Percentiles rank a stretch among this genome's conserved stretches.
These are phyloP conservation scores for Colletotrichum siamense DNA, from an alignment of 2,329 filamentous ascomycete genomes.

Conservation along the genomic window DNA sequence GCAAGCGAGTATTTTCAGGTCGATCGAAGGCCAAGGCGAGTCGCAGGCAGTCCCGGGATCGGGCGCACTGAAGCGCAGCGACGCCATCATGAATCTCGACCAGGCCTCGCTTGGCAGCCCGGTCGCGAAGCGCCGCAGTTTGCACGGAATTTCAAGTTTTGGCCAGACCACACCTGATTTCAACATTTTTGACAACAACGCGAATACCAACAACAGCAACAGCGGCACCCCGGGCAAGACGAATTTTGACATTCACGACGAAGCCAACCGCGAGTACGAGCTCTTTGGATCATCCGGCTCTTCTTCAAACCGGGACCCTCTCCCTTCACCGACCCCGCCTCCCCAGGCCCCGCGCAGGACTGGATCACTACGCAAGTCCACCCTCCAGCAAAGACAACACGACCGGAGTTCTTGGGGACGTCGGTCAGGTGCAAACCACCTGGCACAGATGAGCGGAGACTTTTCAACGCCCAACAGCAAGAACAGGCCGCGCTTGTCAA, in stretches of 20 bases:
- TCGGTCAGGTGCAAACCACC: slow-evolving; percentile 61
- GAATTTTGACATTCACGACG: slow-evolving; percentile 52
- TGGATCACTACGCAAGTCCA: slow-evolving; percentile 83
- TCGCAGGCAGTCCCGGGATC: slow-evolving; percentile 49
- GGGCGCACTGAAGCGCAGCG: slow-evolving; percentile 90
- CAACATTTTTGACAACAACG: slow-evolving; percentile 75
- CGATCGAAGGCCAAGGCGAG: slow-evolving; percentile 57
- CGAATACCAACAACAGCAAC: slow-evolving; percentile 45
- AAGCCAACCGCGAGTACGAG: slow-evolving; percentile 56
- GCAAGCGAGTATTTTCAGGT: slow-evolving; percentile 50
- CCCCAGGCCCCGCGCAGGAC: slow-evolving; percentile 69
- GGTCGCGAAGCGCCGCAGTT: slow-evolving; percentile 87
- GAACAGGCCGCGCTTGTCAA: slow-evolving; percentile 74
- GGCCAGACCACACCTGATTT: slow-evolving; percentile 61
- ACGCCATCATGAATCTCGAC: slow-evolving; percentile 88
- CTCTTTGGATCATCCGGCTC: slow-evolving; percentile 43
- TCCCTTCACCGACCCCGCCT: slow-evolving; percentile 52
- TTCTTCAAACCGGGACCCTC: slow-evolving; percentile 41
- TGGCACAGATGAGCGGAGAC: slow-evolving; percentile 58
- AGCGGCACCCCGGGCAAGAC: slow-evolving; percentile 40
- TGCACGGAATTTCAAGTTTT: slow-evolving; percentile 75
- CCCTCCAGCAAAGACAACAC: slow-evolving; percentile 81
- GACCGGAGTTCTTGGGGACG: slow-evolving; percentile 70
- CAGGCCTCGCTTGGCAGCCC: slow-evolving; percentile 81
- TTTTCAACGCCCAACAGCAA: slow-evolving; percentile 61